Conservation (phyloP, 2,329 filamentous ascomycete species). For the Geosmithia flava region DNA sequence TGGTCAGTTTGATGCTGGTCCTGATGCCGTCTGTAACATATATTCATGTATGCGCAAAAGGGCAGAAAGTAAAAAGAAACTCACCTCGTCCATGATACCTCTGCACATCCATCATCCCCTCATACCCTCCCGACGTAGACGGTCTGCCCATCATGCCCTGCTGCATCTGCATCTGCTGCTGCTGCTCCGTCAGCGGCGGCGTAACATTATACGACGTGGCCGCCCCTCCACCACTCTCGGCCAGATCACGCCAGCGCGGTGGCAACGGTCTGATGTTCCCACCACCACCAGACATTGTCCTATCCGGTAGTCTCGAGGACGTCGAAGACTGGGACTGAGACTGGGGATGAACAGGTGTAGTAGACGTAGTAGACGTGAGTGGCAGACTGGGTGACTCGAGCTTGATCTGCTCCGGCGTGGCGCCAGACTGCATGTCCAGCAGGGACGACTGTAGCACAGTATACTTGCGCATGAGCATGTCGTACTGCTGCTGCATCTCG, state of each 20-base stretch:
- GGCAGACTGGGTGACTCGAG: slow-evolving; percentile 18
- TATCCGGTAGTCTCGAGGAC: neutral
- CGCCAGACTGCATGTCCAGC: slow-evolving; percentile 30
- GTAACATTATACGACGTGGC: slow-evolving; percentile 28
- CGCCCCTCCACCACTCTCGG: slow-evolving; percentile 30
- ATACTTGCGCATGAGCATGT: slow-evolving; percentile 36
- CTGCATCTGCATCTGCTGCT: slow-evolving; percentile 2
- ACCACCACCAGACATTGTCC: slow-evolving; percentile 12
- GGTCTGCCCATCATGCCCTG: slow-evolving; percentile 4
- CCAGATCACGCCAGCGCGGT: slow-evolving; percentile 24
- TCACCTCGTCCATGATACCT: slow-evolving; percentile 7
- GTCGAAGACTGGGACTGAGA: neutral
- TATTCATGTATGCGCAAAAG: no score
- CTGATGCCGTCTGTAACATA: no score
- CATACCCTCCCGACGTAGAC: neutral
- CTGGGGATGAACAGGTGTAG: neutral
- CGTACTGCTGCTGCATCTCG: slow-evolving; percentile 40
- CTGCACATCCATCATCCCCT: neutral
- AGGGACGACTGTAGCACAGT: slow-evolving; percentile 36
- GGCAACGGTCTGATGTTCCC: no score
- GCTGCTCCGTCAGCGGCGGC: slow-evolving; percentile 23
- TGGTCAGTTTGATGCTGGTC: neutral
- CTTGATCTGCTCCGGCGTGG: slow-evolving; percentile 8
- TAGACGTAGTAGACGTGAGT: slow-evolving; percentile 9
- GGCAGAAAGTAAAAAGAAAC: neutral